Conservation (phyloP, 2,329 filamentous ascomycete species). For the Capronia epimyces region DNA sequence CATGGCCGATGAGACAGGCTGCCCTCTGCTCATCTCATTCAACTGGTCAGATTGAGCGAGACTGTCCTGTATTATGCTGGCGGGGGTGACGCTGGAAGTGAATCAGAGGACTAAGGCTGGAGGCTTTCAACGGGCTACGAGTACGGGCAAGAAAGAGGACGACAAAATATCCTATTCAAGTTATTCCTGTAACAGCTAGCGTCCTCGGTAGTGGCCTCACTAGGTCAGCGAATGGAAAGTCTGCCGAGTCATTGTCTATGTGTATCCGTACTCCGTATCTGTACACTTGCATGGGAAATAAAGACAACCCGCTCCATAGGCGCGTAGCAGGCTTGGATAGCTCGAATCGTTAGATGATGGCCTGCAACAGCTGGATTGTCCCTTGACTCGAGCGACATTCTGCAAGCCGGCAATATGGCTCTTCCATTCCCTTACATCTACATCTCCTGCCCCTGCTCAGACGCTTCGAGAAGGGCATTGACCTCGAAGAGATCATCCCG, state of each 20-base stretch:
- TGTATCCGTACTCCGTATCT: too few relatives aligned
- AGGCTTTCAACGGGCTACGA: too few relatives aligned
- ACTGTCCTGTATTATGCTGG: too few relatives aligned
- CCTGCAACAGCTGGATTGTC: neutral
- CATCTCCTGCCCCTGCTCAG: conserved; percentile 59
- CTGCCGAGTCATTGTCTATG: neutral
- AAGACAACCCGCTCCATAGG: too few relatives aligned
- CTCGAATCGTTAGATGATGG: neutral
- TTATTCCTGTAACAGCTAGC: neutral
- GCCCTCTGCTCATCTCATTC: too few relatives aligned
- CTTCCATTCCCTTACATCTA: conserved; percentile 58
- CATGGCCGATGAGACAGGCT: too few relatives aligned
- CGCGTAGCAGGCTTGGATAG: too few relatives aligned
- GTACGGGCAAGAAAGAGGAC: too few relatives aligned
- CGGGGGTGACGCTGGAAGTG: too few relatives aligned
- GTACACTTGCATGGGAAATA: too few relatives aligned
- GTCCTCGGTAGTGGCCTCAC: neutral
- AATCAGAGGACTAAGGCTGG: too few relatives aligned
- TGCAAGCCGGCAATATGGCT: conserved; percentile 41
- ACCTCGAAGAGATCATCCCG: conserved; percentile 23
- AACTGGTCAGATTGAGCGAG: too few relatives aligned
- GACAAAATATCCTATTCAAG: neutral
- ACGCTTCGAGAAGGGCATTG: conserved; percentile 22
- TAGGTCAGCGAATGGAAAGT: neutral
- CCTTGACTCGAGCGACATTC: neutral